Percentiles rank a stretch among this genome's conserved stretches.
Evolutionary conservation across 768 basidiomycete genomes (phyloP).

Genomic region (Leccinellum rugosiceps): DNA sequence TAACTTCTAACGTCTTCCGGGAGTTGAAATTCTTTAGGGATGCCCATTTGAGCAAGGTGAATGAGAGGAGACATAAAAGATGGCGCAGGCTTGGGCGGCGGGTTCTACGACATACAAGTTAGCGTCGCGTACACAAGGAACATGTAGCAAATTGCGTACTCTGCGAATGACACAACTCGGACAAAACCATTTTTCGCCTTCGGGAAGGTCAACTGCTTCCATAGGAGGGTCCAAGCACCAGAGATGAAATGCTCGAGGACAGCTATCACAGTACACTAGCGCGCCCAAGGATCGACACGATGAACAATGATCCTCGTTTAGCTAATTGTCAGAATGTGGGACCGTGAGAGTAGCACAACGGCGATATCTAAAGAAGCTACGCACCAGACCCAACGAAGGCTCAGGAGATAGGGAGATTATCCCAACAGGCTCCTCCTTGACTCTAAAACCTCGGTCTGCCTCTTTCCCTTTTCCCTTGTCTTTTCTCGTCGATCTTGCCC

Average conservation of each 20-base stretch:
- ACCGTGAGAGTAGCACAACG: slow-evolving; percentile 16
- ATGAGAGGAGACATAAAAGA: slow-evolving; percentile 73
- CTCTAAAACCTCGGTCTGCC: slow-evolving; percentile 33
- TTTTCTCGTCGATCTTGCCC: slow-evolving; percentile 28
- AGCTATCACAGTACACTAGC: slow-evolving; percentile 96
- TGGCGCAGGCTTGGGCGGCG: slow-evolving; percentile 58
- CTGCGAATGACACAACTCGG: slow-evolving; percentile 65
- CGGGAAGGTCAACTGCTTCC: slow-evolving; percentile 82
- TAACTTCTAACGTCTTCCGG: slow-evolving; percentile 79
- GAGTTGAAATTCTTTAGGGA: slow-evolving; percentile 81
- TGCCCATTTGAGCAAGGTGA: slow-evolving; percentile 59
- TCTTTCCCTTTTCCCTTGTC: slow-evolving; percentile 52
- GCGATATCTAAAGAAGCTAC: slow-evolving; percentile 16
- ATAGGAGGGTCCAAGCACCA: slow-evolving; percentile 96
- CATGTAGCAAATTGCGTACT: slow-evolving; percentile 39
- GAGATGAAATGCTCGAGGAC: slow-evolving; percentile 93
- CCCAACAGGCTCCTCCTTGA: slow-evolving; percentile 45
- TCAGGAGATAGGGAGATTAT: slow-evolving; percentile 38
- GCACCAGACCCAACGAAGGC: slow-evolving; percentile 35
- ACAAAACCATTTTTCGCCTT: slow-evolving; percentile 78
- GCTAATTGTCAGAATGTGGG: slow-evolving; percentile 24
- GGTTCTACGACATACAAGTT: slow-evolving; percentile 46
- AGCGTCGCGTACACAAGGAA: slow-evolving; percentile 5
- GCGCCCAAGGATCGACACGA: slow-evolving; percentile 79
- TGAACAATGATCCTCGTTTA: slow-evolving; percentile 84